Evolutionary conservation across 2,329 filamentous ascomycete species (phyloP).

Genomic region (Trichoderma harzianum): DNA sequence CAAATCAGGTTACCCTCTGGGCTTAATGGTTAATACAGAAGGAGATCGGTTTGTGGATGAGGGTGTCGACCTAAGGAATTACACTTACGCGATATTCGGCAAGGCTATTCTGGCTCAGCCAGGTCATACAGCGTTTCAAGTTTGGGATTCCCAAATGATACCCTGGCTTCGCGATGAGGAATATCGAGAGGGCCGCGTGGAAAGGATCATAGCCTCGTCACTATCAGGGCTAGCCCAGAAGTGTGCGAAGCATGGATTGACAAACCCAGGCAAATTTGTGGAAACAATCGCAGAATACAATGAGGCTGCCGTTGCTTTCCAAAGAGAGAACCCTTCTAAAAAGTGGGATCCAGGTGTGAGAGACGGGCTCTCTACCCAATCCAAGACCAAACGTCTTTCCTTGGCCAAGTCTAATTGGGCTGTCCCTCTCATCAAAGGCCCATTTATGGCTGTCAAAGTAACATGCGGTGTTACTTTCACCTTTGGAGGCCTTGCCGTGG

Average conservation of each 20-base stretch:
- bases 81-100: slow-evolving; percentile 55
- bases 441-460: slow-evolving; percentile 57
- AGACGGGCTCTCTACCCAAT: slow-evolving; percentile 61
- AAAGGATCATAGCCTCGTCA: slow-evolving; percentile 47
- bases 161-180: slow-evolving; percentile 58
- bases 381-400: slow-evolving; percentile 38
- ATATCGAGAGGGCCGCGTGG: slow-evolving; percentile 56
- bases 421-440: slow-evolving; percentile 51
- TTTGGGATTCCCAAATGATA: slow-evolving; percentile 56
- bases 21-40: slow-evolving; percentile 59
- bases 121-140: slow-evolving; percentile 56
- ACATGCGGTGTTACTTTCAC: slow-evolving; percentile 65
- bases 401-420: slow-evolving; percentile 67
- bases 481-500: slow-evolving; percentile 60
- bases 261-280: slow-evolving; percentile 44
- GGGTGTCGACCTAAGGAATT: slow-evolving; percentile 56
- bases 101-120: slow-evolving; percentile 59
- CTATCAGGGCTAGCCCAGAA: slow-evolving; percentile 56
- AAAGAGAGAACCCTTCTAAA: slow-evolving; percentile 40
- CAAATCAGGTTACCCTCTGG: slow-evolving; percentile 66
- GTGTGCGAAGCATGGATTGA: slow-evolving; percentile 45
- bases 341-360: slow-evolving; percentile 59
- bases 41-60: slow-evolving; percentile 65
- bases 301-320: slow-evolving; percentile 47
- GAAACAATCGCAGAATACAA: slow-evolving; percentile 56